Evolutionary conservation across 2,329 filamentous ascomycete genomes (phyloP), one percentile per base, ranked within the genome.

Genomic region (Aspergillus sp.): DNA sequence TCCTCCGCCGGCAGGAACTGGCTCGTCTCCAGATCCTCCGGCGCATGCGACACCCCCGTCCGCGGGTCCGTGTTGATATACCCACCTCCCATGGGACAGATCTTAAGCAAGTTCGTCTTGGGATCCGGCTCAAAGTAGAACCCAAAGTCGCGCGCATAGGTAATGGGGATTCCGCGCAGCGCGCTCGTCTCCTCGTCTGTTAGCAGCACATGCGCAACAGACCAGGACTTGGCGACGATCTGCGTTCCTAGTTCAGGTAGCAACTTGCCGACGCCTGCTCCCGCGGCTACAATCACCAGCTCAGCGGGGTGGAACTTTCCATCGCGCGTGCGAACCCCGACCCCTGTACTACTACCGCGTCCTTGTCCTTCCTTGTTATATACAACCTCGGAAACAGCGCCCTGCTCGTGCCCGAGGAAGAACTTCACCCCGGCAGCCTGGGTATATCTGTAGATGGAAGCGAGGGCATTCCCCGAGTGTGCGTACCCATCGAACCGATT

Each of bases 111-210:
- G 20, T 80, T 78, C 0, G 84, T 86, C 59, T 78, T 76, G 0
- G 78, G 80, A 61, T 88, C 85, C 0, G 85, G 85, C 68, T 88
- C 85, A 56, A 88, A 88, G 71, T 86, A 84, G 74, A 88, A 88
- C 0, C 85, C 85, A 0, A 87, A 72, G 59, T 88, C 85, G 2
- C 85, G 79, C 1, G 81, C 81, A 52, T 86, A 85, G 0, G 81
- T 85, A 0, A 86, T 82, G 0, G 85, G 85, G 11, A 88, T 83
- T 2, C 82, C 82, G 2, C 80, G 78, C 1, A 88, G 78, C 5
- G 71, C 72, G 3, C 79, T 76, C 0, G 81, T 78, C 67, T 88
- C 85, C 0, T 78, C 77, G 5, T 81, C 76, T 0, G 78, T 84
- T 1, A 88, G 76, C 48, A 82, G 80, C 2, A 87, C 74, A 63